Evolutionary conservation across 1,284 basidiomycete genomes (phyloP).

Genomic region (Agaricales sp.): DNA sequence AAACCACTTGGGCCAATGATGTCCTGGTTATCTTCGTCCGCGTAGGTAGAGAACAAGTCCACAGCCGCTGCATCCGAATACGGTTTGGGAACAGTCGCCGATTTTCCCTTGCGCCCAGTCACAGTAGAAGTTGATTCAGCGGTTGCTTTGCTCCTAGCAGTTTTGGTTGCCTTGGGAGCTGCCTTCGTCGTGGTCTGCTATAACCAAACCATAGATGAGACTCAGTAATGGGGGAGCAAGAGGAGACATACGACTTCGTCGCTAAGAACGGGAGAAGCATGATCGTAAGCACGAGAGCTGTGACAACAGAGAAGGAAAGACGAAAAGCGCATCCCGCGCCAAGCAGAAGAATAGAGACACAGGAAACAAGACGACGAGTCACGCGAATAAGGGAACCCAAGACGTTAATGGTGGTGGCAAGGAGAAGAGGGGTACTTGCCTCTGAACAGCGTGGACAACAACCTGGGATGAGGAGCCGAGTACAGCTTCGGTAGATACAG

Average conservation of each 20-base stretch:
- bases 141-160: too few species aligned
- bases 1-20: slow-evolving; percentile 62
- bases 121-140: slow-evolving; percentile 4
- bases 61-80: slow-evolving; percentile 41
- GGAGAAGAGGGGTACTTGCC: not conserved
- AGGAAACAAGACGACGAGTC: not conserved
- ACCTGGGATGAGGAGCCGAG: not conserved
- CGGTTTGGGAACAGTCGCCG: slow-evolving; percentile 19
- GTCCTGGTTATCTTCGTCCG: slow-evolving; percentile 44
- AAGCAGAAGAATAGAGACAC: slow-evolving; percentile 7
- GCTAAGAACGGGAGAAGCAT: not conserved
- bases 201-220: not conserved
- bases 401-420: slow-evolving; percentile 8
- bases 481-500: not conserved
- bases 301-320: slow-evolving; percentile 43
- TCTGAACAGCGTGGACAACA: not conserved
- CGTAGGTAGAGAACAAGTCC: slow-evolving; percentile 51
- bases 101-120: slow-evolving; percentile 13
- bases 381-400: not conserved
- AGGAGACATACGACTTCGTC: not conserved
- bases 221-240: not conserved
- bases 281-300: slow-evolving; percentile 21
- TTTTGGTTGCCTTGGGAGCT: not conserved
- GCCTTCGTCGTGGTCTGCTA: not conserved
- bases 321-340: slow-evolving; percentile 34